phyloP scores from a whole-genome alignment of 2,329 filamentous ascomycete species.

The Graphilbum sp. region DNA sequence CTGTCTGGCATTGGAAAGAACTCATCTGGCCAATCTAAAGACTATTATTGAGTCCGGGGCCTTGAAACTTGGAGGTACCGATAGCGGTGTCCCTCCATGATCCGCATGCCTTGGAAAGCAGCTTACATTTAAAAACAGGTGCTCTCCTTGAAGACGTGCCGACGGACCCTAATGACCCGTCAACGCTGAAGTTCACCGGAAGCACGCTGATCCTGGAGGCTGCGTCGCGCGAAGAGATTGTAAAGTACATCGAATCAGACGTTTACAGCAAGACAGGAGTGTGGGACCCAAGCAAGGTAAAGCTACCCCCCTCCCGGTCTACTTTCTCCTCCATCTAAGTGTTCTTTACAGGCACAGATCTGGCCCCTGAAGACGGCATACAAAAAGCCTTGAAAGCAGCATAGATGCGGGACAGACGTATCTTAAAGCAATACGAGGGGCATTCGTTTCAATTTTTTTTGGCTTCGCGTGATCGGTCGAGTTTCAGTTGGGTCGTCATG shows the following conservation, averaged over 20 bases:
- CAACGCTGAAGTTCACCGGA: conserved; percentile 53
- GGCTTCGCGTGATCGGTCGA: too few relatives aligned
- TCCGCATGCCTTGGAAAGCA: too few relatives aligned
- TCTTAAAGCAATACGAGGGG: too few relatives aligned
- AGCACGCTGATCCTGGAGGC: conserved; percentile 54
- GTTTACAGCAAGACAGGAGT: conserved; percentile 56
- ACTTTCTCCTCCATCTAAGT: not conserved
- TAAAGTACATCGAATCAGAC: conserved; percentile 51
- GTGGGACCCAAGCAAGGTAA: conserved; percentile 61
- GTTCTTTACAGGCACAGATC: conserved; percentile 13
- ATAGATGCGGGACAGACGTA: not conserved
- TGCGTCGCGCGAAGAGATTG: conserved; percentile 50
- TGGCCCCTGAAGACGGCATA: conserved; percentile 18
- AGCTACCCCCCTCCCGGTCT: conserved; percentile 7
- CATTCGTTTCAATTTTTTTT: too few relatives aligned
- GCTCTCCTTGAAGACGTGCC: conserved; percentile 52
- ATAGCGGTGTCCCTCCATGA: too few relatives aligned
- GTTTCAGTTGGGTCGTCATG: too few relatives aligned
- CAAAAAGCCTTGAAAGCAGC: conserved; percentile 8
- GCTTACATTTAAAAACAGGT: too few relatives aligned
- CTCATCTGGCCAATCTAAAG: conserved; percentile 41
- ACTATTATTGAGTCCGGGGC: conserved; percentile 35
- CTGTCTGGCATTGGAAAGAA: conserved; percentile 14
- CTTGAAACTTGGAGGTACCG: conserved; percentile 49
- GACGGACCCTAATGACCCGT: conserved; percentile 35